phyloP scores from a whole-genome alignment of 768 basidiomycete species.

The Suillus tomentosus region DNA sequence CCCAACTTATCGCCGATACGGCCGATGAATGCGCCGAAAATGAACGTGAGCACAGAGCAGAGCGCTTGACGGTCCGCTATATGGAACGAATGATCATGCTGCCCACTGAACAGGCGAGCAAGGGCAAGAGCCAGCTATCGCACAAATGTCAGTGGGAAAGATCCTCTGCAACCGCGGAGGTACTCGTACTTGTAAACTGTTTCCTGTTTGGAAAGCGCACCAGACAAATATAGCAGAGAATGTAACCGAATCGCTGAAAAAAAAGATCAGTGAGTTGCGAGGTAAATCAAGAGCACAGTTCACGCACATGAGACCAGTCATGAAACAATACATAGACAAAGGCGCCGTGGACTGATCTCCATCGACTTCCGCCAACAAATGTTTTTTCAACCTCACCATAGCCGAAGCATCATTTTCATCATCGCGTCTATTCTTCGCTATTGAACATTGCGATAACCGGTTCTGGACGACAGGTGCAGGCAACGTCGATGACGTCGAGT shows the following conservation, averaged over 20 bases:
- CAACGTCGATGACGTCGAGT: neutral
- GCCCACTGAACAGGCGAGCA: conserved; percentile 71
- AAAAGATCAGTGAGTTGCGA: neutral
- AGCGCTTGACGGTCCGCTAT: conserved; percentile 83
- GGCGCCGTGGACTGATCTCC: conserved; percentile 45
- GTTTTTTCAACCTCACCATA: conserved; percentile 16
- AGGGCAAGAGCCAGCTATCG: conserved; percentile 74
- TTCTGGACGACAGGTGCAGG: conserved; percentile 12
- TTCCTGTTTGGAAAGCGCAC: conserved; percentile 86
- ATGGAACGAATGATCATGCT: conserved; percentile 64
- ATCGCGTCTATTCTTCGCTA: conserved; percentile 12
- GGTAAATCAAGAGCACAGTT: neutral
- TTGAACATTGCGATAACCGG: conserved; percentile 4
- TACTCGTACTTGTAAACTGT: conserved; percentile 60
- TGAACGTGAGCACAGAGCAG: conserved; percentile 76
- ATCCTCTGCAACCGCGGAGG: no score
- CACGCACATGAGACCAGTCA: conserved; percentile 77
- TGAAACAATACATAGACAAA: conserved; percentile 69
- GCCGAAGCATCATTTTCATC: conserved; percentile 14
- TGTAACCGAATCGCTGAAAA: conserved; percentile 61
- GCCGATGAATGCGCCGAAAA: conserved; percentile 74
- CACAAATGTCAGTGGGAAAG: neutral
- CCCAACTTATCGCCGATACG: conserved; percentile 86
- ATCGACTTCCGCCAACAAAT: conserved; percentile 30
- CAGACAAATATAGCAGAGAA: conserved; percentile 83